Conservation (phyloP, 192 early-diverging fungal species). For the Coemansia sp. region DNA sequence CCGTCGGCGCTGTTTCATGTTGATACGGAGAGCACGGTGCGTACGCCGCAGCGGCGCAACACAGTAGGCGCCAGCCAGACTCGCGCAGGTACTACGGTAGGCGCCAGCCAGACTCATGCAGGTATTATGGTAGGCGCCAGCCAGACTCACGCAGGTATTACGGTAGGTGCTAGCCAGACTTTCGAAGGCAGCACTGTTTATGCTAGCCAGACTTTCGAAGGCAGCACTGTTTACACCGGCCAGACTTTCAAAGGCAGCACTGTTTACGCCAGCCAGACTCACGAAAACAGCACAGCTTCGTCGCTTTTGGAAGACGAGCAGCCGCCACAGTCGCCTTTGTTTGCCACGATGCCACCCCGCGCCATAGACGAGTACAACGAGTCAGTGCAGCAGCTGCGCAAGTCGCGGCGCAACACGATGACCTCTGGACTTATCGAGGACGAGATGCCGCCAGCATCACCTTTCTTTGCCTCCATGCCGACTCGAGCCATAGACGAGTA, state of each 20-base stretch:
- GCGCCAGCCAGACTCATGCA: too few relatives aligned
- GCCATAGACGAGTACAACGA: slow-evolving; percentile 29
- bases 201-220: too few relatives aligned
- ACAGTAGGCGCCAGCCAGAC: not conserved
- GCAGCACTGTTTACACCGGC: too few relatives aligned
- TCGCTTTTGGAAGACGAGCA: slow-evolving; percentile 37
- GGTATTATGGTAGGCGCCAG: too few relatives aligned
- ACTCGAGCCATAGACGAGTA: not conserved
- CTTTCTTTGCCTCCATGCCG: slow-evolving; percentile 4
- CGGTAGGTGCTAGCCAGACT: too few relatives aligned
- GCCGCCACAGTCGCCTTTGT: slow-evolving; percentile 50
- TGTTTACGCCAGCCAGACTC: too few relatives aligned
- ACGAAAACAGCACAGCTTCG: not conserved
- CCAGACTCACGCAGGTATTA: too few relatives aligned
- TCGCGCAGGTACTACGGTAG: too few relatives aligned
- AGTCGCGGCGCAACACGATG: slow-evolving; percentile 25
- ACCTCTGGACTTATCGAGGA: not conserved
- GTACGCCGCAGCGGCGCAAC: not conserved
- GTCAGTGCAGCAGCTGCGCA: slow-evolving; percentile 24
- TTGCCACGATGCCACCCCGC: slow-evolving; percentile 22
- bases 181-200: too few relatives aligned
- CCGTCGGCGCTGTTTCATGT: slow-evolving; percentile 28
- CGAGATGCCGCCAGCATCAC: slow-evolving; percentile 5
- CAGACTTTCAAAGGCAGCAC: not conserved
- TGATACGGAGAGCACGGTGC: not conserved